A percentile compares a stretch with the other conserved stretches of the same genome.
Evolutionary conservation across 192 early-diverging fungal species (phyloP).

Genomic region (Pilobolus umbonatus): DNA sequence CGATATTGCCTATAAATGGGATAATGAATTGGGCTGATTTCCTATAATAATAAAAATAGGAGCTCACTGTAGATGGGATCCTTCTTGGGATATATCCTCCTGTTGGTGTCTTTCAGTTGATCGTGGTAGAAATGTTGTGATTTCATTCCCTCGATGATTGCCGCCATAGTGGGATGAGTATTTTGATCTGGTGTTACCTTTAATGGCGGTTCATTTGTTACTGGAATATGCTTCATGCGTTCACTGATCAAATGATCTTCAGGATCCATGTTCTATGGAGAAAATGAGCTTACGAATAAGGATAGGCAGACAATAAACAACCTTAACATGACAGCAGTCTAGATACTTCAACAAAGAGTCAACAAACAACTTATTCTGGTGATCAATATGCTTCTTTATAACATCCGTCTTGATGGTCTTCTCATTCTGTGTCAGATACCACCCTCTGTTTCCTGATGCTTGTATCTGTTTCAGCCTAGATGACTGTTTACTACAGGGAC

Average conservation of each 20-base stretch:
- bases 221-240: conserved; percentile 1
- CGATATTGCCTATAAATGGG: background rate
- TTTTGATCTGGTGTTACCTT: background rate
- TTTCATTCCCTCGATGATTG: background rate
- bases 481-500: background rate
- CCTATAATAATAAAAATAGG: background rate
- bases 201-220: background rate
- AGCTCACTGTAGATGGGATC: conserved; percentile 2
- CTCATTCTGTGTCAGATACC: no score
- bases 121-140: conserved; percentile 29
- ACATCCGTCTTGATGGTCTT: background rate
- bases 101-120: conserved; percentile 28
- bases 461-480: no score
- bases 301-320: background rate
- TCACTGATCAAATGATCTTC: background rate
- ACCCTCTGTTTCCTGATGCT: no score
- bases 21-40: background rate
- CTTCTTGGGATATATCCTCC: conserved; percentile 1
- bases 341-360: background rate
- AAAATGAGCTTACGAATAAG: background rate
- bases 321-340: background rate
- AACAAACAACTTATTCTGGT: conserved; percentile 3
- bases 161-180: background rate
- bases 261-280: background rate
- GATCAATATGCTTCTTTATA: background rate